These are phyloP conservation scores for Fusarium sp. DNA, from an alignment of 2,329 filamentous ascomycete genomes.

Conservation along the genomic window DNA sequence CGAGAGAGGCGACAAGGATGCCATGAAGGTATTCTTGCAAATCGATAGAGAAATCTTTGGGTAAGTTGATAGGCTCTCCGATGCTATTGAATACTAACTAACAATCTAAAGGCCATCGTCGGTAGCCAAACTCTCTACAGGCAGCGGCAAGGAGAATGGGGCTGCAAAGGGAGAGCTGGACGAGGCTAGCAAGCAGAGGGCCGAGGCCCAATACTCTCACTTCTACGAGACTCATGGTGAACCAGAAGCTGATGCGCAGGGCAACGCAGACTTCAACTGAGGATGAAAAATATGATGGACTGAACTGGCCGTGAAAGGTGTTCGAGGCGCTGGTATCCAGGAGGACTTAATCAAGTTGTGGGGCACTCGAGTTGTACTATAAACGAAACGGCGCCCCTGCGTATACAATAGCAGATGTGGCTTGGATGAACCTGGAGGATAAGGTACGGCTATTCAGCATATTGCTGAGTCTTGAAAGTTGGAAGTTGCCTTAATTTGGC, in stretches of 20 bases:
- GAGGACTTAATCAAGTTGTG: conserved; percentile 25
- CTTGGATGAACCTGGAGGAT: conserved; percentile 24
- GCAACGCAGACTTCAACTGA: conserved; percentile 62
- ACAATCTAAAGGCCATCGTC: conserved; percentile 56
- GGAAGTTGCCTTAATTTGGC: background rate
- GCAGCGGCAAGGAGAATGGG: conserved; percentile 59
- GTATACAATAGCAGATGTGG: conserved; percentile 5
- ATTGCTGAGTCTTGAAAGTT: conserved; percentile 1
- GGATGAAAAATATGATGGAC: background rate
- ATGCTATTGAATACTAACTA: conserved; percentile 7
- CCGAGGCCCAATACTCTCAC: conserved; percentile 60
- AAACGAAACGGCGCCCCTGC: conserved; percentile 24
- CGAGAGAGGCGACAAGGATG: conserved; percentile 81
- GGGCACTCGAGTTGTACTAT: conserved; percentile 26
- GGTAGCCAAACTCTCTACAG: conserved; percentile 53
- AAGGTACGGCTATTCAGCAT: background rate
- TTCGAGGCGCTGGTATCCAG: conserved; percentile 3
- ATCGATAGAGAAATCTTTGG: conserved; percentile 91
- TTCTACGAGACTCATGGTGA: conserved; percentile 65
- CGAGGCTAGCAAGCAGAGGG: conserved; percentile 59
- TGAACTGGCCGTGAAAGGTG: background rate
- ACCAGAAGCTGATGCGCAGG: conserved; percentile 57
- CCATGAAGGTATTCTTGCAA: conserved; percentile 85
- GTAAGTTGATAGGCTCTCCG: conserved; percentile 55
- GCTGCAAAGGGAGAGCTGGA: conserved; percentile 57